Evolutionary conservation across 108 stramenopile species (phyloP).

Genomic region (Schizochytrium sp.): DNA sequence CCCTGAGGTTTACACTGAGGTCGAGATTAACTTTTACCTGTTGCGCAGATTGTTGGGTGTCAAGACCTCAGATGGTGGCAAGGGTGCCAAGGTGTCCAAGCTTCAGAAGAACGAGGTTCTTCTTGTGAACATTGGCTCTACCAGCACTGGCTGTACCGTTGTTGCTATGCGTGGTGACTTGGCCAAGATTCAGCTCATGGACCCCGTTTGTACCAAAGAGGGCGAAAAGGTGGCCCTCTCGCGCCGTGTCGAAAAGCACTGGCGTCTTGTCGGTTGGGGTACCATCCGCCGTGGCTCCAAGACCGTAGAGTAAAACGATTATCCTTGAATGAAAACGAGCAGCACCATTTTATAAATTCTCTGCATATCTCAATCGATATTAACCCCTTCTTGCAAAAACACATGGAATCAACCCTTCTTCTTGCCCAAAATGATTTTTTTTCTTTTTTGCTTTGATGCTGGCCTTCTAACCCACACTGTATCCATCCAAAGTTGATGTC

Average conservation of each 20-base stretch:
- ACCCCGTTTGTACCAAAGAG: conserved; percentile 98
- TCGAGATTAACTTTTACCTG: conserved; percentile 97
- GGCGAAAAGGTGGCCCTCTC: conserved; percentile 99
- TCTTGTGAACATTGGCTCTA: conserved; percentile 99
- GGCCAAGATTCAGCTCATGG: conserved; percentile 96
- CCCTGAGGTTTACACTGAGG: conserved; percentile 97
- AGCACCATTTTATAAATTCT: no score
- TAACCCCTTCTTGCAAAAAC: no score
- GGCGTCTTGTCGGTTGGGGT: conserved; percentile 89
- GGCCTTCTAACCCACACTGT: no score
- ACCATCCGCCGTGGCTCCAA: conserved; percentile 73
- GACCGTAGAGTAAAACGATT: conserved; percentile 10
- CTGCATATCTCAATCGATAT: no score
- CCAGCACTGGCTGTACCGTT: conserved; percentile 96
- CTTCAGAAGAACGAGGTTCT: conserved; percentile 94
- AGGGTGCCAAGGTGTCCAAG: conserved; percentile 98
- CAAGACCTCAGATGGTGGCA: conserved; percentile 97
- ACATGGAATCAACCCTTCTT: no score
- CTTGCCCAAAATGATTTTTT: no score
- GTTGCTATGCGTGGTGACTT: conserved; percentile 92
- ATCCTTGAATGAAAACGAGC: background rate
- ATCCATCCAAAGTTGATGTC: no score
- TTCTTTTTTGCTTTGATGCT: no score
- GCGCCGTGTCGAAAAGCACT: conserved; percentile 99
- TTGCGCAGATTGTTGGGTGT: conserved; percentile 95